phyloP scores from a whole-genome alignment of 352 stramenopile genomes.

The Globisporangium splendens region DNA sequence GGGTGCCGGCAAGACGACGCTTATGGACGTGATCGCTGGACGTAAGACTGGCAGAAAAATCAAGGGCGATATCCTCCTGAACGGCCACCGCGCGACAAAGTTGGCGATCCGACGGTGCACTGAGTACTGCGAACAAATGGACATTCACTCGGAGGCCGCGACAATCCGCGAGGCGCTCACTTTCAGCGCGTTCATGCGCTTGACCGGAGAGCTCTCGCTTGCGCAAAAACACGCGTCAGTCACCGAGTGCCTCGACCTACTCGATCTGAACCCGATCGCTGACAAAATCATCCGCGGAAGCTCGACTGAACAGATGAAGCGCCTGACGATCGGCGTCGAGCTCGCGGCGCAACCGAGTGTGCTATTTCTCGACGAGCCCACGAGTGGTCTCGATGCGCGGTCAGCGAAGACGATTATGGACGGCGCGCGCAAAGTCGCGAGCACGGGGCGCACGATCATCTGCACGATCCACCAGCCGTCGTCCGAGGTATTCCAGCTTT shows the following conservation, averaged over 20 bases:
- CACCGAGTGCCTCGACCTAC: slow-evolving; percentile 17
- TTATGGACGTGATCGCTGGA: slow-evolving; percentile 94
- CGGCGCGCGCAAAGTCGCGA: slow-evolving; percentile 59
- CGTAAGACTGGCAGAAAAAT: slow-evolving; percentile 85
- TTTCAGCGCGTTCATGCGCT: slow-evolving; percentile 86
- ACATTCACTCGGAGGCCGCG: slow-evolving; percentile 81
- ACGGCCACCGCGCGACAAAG: slow-evolving; percentile 45
- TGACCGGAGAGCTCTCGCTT: slow-evolving; percentile 12
- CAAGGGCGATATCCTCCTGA: slow-evolving; percentile 62
- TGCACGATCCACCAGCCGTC: slow-evolving; percentile 83
- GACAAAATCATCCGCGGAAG: slow-evolving; percentile 20
- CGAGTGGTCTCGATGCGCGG: slow-evolving; percentile 56
- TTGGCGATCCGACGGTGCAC: slow-evolving; percentile 54
- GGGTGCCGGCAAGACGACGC: slow-evolving; percentile 90
- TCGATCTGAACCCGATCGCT: slow-evolving; percentile 17
- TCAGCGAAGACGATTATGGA: slow-evolving; percentile 29
- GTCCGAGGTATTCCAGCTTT: slow-evolving; percentile 27
- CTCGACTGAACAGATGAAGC: slow-evolving; percentile 24
- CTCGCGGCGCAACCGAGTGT: slow-evolving; percentile 63
- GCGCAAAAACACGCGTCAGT: slow-evolving; percentile 44
- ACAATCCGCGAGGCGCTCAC: slow-evolving; percentile 89
- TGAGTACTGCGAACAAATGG: slow-evolving; percentile 77
- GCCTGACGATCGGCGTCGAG: slow-evolving; percentile 64
- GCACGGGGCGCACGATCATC: slow-evolving; percentile 41
- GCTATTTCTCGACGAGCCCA: slow-evolving; percentile 79